Evolutionary conservation across 371 early-diverging fungal species (phyloP), one percentile per base, ranked within the genome.

Genomic region (Mucor velutinosus): DNA sequence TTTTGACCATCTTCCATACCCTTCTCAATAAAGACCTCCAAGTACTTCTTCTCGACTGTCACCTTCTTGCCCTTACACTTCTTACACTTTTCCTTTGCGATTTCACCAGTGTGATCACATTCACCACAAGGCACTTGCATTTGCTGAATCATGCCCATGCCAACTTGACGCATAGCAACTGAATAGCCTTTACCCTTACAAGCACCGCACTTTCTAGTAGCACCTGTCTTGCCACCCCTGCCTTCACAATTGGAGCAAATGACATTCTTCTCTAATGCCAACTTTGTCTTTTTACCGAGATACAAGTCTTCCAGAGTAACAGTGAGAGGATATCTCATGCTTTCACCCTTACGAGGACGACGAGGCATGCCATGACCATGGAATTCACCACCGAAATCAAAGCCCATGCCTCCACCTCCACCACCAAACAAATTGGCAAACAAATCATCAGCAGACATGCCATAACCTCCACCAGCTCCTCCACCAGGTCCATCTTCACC

Each of bases 81-180:
- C 76, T 92, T 94, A 86, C 97, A 97, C 58, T 88, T 78, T 76
- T 95, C 94, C 82, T 94, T 94, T 39, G 89, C 90, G 32, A 79
- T 45, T 47, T 66, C 60, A 30, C 79, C 74, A 21, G 67, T 72
- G 53, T 69, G 72, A 60, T 70, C 64, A 56, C 79, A 76, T 32
- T 73, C 68, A 4, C 21, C 39, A 65, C 73, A 74, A 63, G 66
- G 67, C 7, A 67, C 62, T 87, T 97, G 96, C 90, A 97, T 94
- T 83, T 97, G 99, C 85, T 98, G 99, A 89, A 99, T 93, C 90
- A 92, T 90, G 49, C 88, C 89, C 63, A 97, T 97, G 35, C 98
- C 99, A 67, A 99, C 86, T 81, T 97, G 97, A 49, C 97, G 87
- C 74, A 96, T 87, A 37, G 91, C 90, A 29, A 97, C 77, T 73